A percentile compares a stretch with the other conserved stretches of the same genome.
Evolutionary conservation across 306 rosid species (phyloP).

Genomic region (Adenanthera pavonina): DNA sequence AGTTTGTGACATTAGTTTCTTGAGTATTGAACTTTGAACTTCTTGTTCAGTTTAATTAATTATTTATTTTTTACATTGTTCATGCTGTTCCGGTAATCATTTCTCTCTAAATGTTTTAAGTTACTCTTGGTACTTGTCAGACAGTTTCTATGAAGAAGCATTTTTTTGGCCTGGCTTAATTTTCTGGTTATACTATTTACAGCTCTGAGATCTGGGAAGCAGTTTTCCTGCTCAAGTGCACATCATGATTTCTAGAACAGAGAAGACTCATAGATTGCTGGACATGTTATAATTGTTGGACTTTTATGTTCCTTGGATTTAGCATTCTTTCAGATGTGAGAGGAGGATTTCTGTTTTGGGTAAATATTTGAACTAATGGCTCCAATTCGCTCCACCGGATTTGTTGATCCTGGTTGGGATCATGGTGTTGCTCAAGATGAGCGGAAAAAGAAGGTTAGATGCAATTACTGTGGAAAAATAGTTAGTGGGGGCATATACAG

Average conservation of each 20-base stretch:
- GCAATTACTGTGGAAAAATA: constrained; percentile 96
- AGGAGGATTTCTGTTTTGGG: constrained; percentile 36
- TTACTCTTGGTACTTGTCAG: not conserved
- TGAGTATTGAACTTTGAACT: not conserved
- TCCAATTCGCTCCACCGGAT: constrained; percentile 78
- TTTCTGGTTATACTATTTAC: constrained; percentile 1
- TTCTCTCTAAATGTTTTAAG: not conserved
- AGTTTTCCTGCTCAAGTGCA: not conserved
- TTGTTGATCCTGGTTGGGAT: constrained; percentile 98
- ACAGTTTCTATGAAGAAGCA: not conserved
- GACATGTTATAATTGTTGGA: constrained; percentile 31
- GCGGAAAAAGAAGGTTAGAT: constrained; percentile 94
- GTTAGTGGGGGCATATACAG: constrained; percentile 98
- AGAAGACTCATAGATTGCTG: constrained; percentile 40
- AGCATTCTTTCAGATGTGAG: constrained; percentile 36
- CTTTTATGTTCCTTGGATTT: constrained; percentile 31
- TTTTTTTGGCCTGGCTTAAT: not conserved
- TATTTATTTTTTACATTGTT: not conserved
- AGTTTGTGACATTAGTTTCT: not conserved
- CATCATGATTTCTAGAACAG: constrained; percentile 32
- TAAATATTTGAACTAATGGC: constrained; percentile 52
- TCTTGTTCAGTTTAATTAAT: not conserved
- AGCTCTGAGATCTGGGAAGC: constrained; percentile 23
- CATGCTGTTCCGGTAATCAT: not conserved
- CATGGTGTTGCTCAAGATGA: constrained; percentile 95